phyloP scores from a whole-genome alignment of 129 eudicot species.

The Ambrosia artemisiifolia region DNA sequence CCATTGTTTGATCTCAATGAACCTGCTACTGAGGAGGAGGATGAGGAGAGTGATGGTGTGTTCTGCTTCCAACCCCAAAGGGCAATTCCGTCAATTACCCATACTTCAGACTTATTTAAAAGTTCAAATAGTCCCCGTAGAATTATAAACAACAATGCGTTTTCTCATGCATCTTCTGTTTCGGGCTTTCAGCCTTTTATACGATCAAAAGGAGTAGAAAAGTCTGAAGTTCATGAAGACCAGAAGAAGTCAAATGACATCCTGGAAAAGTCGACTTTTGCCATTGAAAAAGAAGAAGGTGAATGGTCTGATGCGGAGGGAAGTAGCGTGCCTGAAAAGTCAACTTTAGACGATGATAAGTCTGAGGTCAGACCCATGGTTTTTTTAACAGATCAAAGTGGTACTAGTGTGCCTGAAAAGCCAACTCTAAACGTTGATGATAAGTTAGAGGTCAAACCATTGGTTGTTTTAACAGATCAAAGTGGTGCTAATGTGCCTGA shows the following conservation, averaged over 20 bases:
- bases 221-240: constrained; percentile 40
- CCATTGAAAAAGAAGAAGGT: constrained; percentile 33
- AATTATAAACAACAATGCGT: constrained; percentile 65
- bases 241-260: constrained; percentile 20
- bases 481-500: constrained; percentile 16
- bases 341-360: constrained; percentile 26
- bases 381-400: constrained; percentile 21
- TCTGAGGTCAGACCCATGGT: constrained; percentile 31
- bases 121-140: constrained; percentile 50
- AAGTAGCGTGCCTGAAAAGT: constrained; percentile 25
- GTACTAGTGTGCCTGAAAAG: constrained; percentile 10
- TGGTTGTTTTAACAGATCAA: constrained; percentile 18
- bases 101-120: constrained; percentile 56
- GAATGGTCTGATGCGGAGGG: constrained; percentile 49
- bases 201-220: constrained; percentile 40
- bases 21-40: constrained; percentile 78
- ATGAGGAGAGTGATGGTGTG: constrained; percentile 61
- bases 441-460: constrained; percentile 35
- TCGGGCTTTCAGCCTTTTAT: constrained; percentile 93
- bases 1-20: constrained; percentile 92
- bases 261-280: background rate
- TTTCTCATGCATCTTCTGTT: constrained; percentile 89
- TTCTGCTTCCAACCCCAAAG: constrained; percentile 72
- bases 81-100: constrained; percentile 62
- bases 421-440: constrained; percentile 24